Percentiles rank a stretch among this genome's conserved stretches.
These are phyloP conservation scores for Melastoma candidum DNA, from an alignment of 441 rosid genomes.

Conservation along the genomic window DNA sequence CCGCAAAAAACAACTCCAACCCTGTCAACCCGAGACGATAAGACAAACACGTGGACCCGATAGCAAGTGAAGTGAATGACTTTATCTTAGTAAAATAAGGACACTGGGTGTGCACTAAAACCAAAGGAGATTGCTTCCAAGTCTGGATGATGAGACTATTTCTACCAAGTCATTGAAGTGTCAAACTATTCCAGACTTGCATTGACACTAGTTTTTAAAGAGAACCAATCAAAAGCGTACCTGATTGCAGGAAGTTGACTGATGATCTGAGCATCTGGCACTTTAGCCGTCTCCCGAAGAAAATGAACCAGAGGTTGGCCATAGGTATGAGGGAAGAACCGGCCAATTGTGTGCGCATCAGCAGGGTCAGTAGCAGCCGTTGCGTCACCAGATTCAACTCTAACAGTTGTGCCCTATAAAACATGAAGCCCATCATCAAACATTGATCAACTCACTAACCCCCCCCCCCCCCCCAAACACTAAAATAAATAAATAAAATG, in stretches of 20 bases:
- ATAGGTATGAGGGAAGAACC: slow-evolving; percentile 74
- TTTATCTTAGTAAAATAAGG: neutral
- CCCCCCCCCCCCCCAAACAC: too few species aligned
- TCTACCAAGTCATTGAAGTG: too few species aligned
- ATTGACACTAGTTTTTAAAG: too few species aligned
- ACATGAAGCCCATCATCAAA: neutral
- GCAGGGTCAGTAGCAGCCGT: slow-evolving; percentile 57
- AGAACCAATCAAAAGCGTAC: slow-evolving; percentile 17
- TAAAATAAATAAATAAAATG: too few species aligned
- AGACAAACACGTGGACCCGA: slow-evolving; percentile 1
- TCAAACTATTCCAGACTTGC: too few species aligned
- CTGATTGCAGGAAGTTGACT: slow-evolving; percentile 75
- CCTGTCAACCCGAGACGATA: slow-evolving; percentile 31
- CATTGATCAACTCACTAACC: too few species aligned
- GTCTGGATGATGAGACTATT: too few species aligned
- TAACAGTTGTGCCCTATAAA: slow-evolving; percentile 82
- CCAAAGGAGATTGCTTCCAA: too few species aligned
- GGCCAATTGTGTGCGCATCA: slow-evolving; percentile 58
- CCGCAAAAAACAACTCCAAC: slow-evolving; percentile 94
- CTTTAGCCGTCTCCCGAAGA: slow-evolving; percentile 71
- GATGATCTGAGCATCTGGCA: slow-evolving; percentile 86
- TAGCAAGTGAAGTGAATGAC: neutral
- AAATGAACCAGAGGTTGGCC: slow-evolving; percentile 96
- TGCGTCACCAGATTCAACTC: slow-evolving; percentile 91
- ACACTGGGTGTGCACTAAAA: too few species aligned